Evolutionary conservation across 148 eudicot genomes (phyloP), one percentile per base, ranked within the genome.

Genomic region (Gaultheria prostrata): DNA sequence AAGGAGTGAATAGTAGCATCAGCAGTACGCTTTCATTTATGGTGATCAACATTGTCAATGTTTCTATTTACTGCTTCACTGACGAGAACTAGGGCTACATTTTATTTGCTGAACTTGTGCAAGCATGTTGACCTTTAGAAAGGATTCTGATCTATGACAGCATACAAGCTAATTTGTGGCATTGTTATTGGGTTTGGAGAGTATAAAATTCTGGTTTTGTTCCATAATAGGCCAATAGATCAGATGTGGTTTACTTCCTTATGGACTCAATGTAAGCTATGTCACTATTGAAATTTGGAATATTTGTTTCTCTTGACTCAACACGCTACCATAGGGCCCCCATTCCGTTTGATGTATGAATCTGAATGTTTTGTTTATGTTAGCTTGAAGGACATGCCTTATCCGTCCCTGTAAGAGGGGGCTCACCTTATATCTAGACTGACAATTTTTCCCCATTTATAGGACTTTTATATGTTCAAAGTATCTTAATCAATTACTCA

Each of bases 201-300:
- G 71, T 72, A 80, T 61, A 39, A 50, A 77, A 45, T 17, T 45
- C 78, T 43, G 24, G 78, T 75, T 73, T 73, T 18, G 45, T 14
- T 75, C 17, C 50, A 43, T 75, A 43, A 74, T 43, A 21, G 20
- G 50, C 77, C 13, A 21, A n/a, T 21, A 6, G 7, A 45, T 74
- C 28, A 6, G 77, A 74, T 74, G 28, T 39, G 28, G 24, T 43
- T 74, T 43, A 21, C 20, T 75, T 74, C 77, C 77, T 74, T 17
- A 21, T 75, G 46, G 18, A 6, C n/a, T 43, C n/a, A 74, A 43
- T 39, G 48, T 46, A 71, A 71, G 21, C 24, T 9, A 57, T 9
- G 32, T 3, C 17, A 12, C 32, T 11, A 65, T 61, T n/a, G 57
- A n/a, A 8, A 11, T 56, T 56, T 20, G 6, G 24, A 56, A 56